Conservation (phyloP, 2,329 filamentous ascomycete genomes). For the Madurella fahalii region DNA sequence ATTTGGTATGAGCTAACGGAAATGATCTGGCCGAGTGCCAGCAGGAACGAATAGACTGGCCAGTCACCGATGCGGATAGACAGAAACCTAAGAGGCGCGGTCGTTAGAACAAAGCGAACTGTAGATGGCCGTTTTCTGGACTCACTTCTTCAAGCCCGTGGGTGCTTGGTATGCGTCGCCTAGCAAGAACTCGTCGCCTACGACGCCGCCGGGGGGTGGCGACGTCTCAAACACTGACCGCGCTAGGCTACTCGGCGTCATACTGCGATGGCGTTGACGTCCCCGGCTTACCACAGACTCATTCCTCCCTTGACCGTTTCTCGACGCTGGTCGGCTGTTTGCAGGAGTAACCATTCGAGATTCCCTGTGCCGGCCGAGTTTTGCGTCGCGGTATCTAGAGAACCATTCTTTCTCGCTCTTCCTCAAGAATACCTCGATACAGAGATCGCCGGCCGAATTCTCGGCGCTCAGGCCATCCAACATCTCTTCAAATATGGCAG, state of each 20-base stretch:
- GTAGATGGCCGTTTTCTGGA: not conserved
- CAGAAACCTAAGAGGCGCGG: slow-evolving; percentile 29
- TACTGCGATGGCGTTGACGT: slow-evolving; percentile 24
- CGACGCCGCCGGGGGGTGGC: slow-evolving; percentile 23
- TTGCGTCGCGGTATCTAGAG: slow-evolving; percentile 52
- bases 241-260: slow-evolving; percentile 23
- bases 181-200: slow-evolving; percentile 32
- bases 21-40: slow-evolving; percentile 60
- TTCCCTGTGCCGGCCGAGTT: slow-evolving; percentile 48
- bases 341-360: slow-evolving; percentile 25
- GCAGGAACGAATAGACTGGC: slow-evolving; percentile 59
- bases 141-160: slow-evolving; percentile 49
- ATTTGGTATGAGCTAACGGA: slow-evolving; percentile 66
- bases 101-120: not conserved
- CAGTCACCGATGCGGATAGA: slow-evolving; percentile 57
- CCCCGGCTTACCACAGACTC: slow-evolving; percentile 26
- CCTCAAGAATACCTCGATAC: slow-evolving; percentile 61
- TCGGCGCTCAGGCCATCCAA: slow-evolving; percentile 50
- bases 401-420: slow-evolving; percentile 67
- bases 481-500: slow-evolving; percentile 53
- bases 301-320: slow-evolving; percentile 17
- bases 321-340: slow-evolving; percentile 22
- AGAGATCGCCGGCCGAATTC: slow-evolving; percentile 55
- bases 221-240: slow-evolving; percentile 30
- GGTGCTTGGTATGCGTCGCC: slow-evolving; percentile 50